These are phyloP conservation scores for Penicillium sp. DNA, from an alignment of 2,329 filamentous ascomycete species.

Conservation along the genomic window DNA sequence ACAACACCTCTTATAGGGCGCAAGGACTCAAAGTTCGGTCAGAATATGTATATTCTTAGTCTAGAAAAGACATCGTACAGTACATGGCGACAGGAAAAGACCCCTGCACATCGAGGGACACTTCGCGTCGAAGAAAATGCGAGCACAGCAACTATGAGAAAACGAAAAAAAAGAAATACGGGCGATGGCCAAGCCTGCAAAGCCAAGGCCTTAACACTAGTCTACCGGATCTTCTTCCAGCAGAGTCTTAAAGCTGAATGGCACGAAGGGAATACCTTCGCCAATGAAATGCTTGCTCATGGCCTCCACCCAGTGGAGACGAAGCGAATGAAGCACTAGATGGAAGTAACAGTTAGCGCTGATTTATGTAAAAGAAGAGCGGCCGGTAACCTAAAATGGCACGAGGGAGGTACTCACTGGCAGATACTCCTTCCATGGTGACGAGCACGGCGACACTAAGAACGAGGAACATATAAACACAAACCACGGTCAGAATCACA, in stretches of 20 bases:
- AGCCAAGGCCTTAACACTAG: slow-evolving; percentile 19
- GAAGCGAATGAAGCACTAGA: slow-evolving; percentile 72
- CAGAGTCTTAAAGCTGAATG: slow-evolving; percentile 79
- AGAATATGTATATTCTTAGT: slow-evolving; percentile 16
- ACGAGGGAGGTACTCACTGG: slow-evolving; percentile 42
- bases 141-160: slow-evolving; percentile 10
- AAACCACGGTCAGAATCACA: slow-evolving; percentile 71
- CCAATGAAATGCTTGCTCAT: slow-evolving; percentile 98
- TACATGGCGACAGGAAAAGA: slow-evolving; percentile 10
- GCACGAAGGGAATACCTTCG: slow-evolving; percentile 76
- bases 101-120: not conserved
- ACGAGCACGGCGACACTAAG: slow-evolving; percentile 75
- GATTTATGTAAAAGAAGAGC: too few relatives aligned
- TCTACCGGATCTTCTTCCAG: slow-evolving; percentile 69
- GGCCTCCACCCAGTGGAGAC: slow-evolving; percentile 93
- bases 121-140: slow-evolving; percentile 12
- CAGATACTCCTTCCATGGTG: slow-evolving; percentile 92
- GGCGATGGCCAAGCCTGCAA: not conserved
- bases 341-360: too few relatives aligned
- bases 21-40: not conserved
- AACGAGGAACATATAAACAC: slow-evolving; percentile 86
- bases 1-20: too few relatives aligned
- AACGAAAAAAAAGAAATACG: slow-evolving; percentile 7
- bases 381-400: too few relatives aligned
- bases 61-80: slow-evolving; percentile 12